Conservation (phyloP, 2,329 filamentous ascomycete species). For the Pseudodiploospora longispora region DNA sequence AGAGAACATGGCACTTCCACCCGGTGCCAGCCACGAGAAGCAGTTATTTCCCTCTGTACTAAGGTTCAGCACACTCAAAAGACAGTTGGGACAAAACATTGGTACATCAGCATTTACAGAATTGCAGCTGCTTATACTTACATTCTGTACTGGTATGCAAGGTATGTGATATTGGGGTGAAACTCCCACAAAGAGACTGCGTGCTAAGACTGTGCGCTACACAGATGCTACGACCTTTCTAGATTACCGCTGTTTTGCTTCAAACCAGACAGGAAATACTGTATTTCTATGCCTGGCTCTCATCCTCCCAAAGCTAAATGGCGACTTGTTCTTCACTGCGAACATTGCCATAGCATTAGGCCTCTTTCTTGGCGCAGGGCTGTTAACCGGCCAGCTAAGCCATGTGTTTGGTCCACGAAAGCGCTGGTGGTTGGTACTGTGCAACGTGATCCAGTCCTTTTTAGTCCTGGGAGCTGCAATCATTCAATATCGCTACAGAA, state of each 20-base stretch:
- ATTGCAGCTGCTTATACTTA: conserved; percentile 37
- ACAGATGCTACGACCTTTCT: conserved; percentile 51
- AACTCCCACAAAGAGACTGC: background rate
- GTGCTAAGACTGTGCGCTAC: background rate
- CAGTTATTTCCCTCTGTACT: too few species aligned
- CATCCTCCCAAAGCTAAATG: conserved; percentile 37
- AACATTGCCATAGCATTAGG: conserved; percentile 49
- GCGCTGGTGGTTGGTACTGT: conserved; percentile 45
- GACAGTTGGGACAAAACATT: conserved; percentile 22
- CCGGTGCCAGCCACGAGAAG: too few species aligned
- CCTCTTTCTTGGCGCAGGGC: conserved; percentile 47
- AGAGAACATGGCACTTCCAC: background rate
- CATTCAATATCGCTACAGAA: conserved; percentile 36
- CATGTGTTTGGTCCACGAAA: conserved; percentile 42
- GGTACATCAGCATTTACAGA: conserved; percentile 34
- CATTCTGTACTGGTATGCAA: conserved; percentile 45
- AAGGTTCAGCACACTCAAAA: background rate
- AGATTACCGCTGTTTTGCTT: conserved; percentile 54
- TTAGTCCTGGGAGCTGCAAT: conserved; percentile 46
- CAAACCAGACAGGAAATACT: conserved; percentile 59
- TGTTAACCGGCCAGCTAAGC: conserved; percentile 48
- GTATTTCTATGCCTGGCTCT: conserved; percentile 49
- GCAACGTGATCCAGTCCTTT: conserved; percentile 45
- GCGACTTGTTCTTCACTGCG: conserved; percentile 40
- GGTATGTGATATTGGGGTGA: conserved; percentile 16